Base-by-base conservation (phyloP, 306 rosid genomes). In the Dryas alaskensis region DNA sequence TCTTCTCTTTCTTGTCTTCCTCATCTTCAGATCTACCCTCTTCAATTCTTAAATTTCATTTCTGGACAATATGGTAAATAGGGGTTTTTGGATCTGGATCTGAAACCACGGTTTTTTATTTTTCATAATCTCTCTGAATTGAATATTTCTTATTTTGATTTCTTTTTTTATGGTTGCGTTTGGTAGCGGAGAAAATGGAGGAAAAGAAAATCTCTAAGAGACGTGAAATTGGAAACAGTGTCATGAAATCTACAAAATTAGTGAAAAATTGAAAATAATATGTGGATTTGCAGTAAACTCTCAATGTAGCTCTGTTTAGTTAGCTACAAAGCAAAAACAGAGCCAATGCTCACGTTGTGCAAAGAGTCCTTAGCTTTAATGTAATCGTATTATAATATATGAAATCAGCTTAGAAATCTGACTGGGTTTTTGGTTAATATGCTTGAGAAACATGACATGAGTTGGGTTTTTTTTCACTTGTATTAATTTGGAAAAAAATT, bases 11-110 rank as follows among this genome's bases (percentile, higher is more conserved):
- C 48, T 70, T 11, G 10, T 46, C 60, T 44, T 27, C 47, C n/a
- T 43, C 49, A 16, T 49, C n/a, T 73, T 68, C 80, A 81, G 91
- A 90, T 90, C 94, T 73, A 4, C 39, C 12, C 43, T 31, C 71
- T 82, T 72, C 22, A 31, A 61, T 70, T 52, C 27, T 62, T 4
- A 27, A 59, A 59, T 13, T 78, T 77, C 55, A 40, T 13, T 62
- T 59, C 16, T 52, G 67, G 5, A 40, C 48, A 53, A 12, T 60
- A 19, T 73, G 60, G 60, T 55, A 49, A 42, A 45, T 47, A 62
- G 14, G 31, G 31, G 40, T 58, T 4, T 22, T 47, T 70, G 79
- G 79, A 81, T 80, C 81, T 80, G 87, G 90, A 87, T 84, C 92
- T 78, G 81, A 51, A 59, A 16, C 59, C 46, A 2, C 31, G 1